Evolutionary conservation across 2,329 filamentous ascomycete species (phyloP), one percentile per base, ranked within the genome.

Genomic region (Canariomyces notabilis): DNA sequence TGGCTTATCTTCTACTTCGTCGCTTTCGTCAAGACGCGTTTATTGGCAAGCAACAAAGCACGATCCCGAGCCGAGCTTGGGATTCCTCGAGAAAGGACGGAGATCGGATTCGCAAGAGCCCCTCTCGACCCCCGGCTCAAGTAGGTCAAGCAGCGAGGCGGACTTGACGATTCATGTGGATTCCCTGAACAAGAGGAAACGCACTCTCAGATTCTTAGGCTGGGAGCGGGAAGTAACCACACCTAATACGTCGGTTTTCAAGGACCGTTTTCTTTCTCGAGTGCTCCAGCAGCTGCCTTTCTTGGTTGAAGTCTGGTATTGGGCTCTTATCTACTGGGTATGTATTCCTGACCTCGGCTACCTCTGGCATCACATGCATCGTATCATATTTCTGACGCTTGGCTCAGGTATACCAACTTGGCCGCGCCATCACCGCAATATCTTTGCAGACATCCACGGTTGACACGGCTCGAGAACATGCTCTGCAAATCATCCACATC

Each of bases 241-340:
- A 15, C 82, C 82, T 2, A 82, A 85, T 61, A 84, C 81, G 1
- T 67, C 68, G 32, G 67, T 77, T 6, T 84, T 82, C 58, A 71
- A 75, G 52, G 72, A 77, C 50, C 75, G 77, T 37, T 64, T 83
- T 11, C 67, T 85, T 41, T 85, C 80, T 60, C 73, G 83, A 4
- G 55, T 88, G 29, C 71, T 88, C 12, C 72, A 72, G 47, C 82
- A 78, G 59, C 79, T 86, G 54, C 85, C 85, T 0, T 89, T 89
- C 60, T 63, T 88, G 21, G 80, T 82, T 1, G 85, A 89, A 64
- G 82, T 78, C 33, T 88, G 83, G 83, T 88, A 88, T 57, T 88
- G 84, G 84, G 79, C 80, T 2, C 67, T 87, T 52, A 82, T 88
- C 41, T 88, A 88, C 67, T 88, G 84, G 83, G 83, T 87, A 74